A percentile compares a stretch with the other conserved stretches of the same genome.
Conservation (phyloP, 768 basidiomycete species). For the Trametopsis cervina region DNA sequence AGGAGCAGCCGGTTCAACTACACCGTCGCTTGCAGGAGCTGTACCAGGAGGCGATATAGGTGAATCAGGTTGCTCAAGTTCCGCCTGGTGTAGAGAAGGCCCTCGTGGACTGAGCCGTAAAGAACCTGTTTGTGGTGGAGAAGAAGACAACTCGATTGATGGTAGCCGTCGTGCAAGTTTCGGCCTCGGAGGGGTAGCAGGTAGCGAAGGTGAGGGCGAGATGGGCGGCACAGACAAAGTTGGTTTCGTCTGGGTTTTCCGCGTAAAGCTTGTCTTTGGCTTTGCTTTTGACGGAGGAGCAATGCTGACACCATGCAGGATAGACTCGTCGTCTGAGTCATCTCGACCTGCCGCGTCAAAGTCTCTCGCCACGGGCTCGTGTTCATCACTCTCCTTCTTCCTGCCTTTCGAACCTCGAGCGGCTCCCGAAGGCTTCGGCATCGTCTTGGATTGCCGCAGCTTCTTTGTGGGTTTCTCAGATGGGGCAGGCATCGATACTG, state of each 20-base stretch:
- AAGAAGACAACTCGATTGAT: not conserved
- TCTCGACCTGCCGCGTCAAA: constrained; percentile 39
- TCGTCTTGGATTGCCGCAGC: constrained; percentile 35
- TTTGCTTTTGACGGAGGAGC: constrained; percentile 4
- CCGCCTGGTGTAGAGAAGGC: constrained; percentile 23
- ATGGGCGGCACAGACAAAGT: constrained; percentile 2
- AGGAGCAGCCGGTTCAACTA: constrained; percentile 28
- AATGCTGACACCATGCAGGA: constrained; percentile 35
- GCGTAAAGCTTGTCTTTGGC: constrained; percentile 1
- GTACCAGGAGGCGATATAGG: too few relatives aligned
- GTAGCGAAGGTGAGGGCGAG: not conserved
- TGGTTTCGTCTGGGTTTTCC: not conserved
- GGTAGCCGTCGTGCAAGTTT: not conserved
- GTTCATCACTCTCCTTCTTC: constrained; percentile 1
- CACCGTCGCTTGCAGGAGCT: constrained; percentile 15
- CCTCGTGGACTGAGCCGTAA: not conserved
- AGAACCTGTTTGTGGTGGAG: not conserved
- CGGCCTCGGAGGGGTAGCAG: not conserved
- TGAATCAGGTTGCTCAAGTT: too few relatives aligned
- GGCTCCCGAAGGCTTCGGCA: constrained; percentile 8
- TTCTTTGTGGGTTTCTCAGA: constrained; percentile 25
- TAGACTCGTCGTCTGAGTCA: constrained; percentile 50
- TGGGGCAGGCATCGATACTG: constrained; percentile 39
- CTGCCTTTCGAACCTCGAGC: constrained; percentile 12
- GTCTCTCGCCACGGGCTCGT: constrained; percentile 25